These are phyloP conservation scores for Xylariaceae sp. DNA, from an alignment of 2,329 filamentous ascomycete species.

Conservation along the genomic window DNA sequence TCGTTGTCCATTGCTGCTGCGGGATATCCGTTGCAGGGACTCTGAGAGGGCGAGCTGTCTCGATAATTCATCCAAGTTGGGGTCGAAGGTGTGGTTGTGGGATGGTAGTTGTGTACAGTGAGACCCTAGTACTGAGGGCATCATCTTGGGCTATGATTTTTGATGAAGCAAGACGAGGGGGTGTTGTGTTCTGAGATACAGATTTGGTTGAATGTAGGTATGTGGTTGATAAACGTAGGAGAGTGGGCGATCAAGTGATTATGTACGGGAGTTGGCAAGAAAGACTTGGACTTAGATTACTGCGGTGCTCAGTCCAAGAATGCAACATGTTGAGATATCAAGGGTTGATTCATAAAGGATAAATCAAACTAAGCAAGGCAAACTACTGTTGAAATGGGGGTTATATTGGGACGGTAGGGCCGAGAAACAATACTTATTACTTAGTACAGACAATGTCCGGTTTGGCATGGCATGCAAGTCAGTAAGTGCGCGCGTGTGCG, in stretches of 20 bases:
- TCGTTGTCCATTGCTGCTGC: slow-evolving; percentile 46
- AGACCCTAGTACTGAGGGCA: slow-evolving; percentile 31
- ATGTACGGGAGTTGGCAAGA: slow-evolving; percentile 14
- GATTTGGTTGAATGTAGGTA: slow-evolving; percentile 1
- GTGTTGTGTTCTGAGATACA: neutral
- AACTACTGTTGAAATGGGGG: slow-evolving; percentile 23
- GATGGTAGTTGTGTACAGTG: slow-evolving; percentile 24
- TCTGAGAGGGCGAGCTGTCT: slow-evolving; percentile 47
- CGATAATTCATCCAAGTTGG: slow-evolving; percentile 47
- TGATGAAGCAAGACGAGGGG: slow-evolving; percentile 1
- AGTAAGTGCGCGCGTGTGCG: slow-evolving; percentile 26
- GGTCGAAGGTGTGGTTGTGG: slow-evolving; percentile 35
- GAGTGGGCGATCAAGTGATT: slow-evolving; percentile 13
- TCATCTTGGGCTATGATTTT: slow-evolving; percentile 23
- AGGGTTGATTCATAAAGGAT: slow-evolving; percentile 24
- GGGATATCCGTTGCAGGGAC: slow-evolving; percentile 43
- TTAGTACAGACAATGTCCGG: slow-evolving; percentile 29
- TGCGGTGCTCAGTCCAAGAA: slow-evolving; percentile 24
- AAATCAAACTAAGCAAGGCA: slow-evolving; percentile 24
- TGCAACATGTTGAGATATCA: slow-evolving; percentile 24
- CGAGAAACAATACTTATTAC: slow-evolving; percentile 30
- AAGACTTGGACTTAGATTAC: slow-evolving; percentile 18
- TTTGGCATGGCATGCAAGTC: slow-evolving; percentile 32
- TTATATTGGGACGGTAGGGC: slow-evolving; percentile 33
- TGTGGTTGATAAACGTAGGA: neutral